Base-by-base conservation (phyloP, 805 yeast genomes). In the Saturnispora quitensis region DNA sequence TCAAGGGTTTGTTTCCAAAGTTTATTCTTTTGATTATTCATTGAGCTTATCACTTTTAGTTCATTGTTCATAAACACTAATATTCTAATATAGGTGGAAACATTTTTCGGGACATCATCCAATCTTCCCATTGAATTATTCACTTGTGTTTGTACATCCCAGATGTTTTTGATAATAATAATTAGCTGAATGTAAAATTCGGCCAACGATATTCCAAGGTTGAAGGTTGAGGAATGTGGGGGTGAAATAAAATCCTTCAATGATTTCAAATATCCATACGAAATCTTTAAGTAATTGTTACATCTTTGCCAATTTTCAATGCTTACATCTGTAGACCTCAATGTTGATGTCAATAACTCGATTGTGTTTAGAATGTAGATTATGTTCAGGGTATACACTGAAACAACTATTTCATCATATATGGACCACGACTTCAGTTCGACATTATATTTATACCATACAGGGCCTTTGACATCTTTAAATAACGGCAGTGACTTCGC, bases 371-470 rank as follows among this genome's bases (percentile, higher is more conserved):
- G 13, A 34, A 56, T 52, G 50, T 60, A 58, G 5, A 59, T 54
- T 18, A 53, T 48, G 5, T 58, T 45, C 5, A 60, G 27, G 3
- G 62, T 53, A 7, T 60, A 53, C 4, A 60, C 57, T 3, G 56
- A 35, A 7, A 48, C 58, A 3, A 57, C 45, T 1, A 63, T 46
- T 51, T 64, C 68, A 47, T 64, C 67, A 47, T 56, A 58, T 2
- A 61, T 48, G 2, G 36, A 40, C n/a, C 34, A 40, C 15, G 35
- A 34, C 10, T 9, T 8, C 13, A 17, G 17, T 4, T 27, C 12
- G 5, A 40, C 38, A 8, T 46, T 34, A 40, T 59, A 58, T 17
- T 55, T 44, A 2, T 34, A 27, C 66, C 67, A 62, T 10, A n/a
- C 12, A 22, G 27, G 20, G 2, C 31, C 35, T 17, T 25, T 28